Evolutionary conservation across 2,329 filamentous ascomycete species (phyloP).

Genomic region (Acrocalymma vagum): DNA sequence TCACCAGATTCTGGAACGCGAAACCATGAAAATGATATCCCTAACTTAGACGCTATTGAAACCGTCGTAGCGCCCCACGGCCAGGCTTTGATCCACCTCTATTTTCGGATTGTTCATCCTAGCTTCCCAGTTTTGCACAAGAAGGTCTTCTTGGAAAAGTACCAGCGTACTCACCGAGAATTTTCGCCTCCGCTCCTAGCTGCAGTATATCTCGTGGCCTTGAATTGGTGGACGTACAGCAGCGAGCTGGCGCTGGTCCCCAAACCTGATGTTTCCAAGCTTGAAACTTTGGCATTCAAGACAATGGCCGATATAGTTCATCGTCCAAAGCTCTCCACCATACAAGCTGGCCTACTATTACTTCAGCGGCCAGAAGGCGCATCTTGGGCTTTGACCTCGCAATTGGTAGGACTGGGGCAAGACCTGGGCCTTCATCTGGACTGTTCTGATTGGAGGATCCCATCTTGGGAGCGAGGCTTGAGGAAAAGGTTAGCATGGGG

Average conservation of each 20-base stretch:
- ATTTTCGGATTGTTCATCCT: conserved; percentile 72
- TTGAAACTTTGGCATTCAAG: conserved; percentile 46
- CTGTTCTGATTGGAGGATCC: conserved; percentile 69
- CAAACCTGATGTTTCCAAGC: conserved; percentile 50
- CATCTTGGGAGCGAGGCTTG: conserved; percentile 69
- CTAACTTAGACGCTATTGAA: conserved; percentile 74
- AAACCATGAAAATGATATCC: conserved; percentile 39
- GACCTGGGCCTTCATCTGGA: conserved; percentile 60
- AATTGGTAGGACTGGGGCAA: conserved; percentile 49
- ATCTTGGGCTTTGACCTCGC: conserved; percentile 42
- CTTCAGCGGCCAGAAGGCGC: conserved; percentile 46
- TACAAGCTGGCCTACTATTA: conserved; percentile 50
- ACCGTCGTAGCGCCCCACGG: conserved; percentile 75
- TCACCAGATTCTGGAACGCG: conserved; percentile 35
- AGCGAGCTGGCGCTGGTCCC: conserved; percentile 57
- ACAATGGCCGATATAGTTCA: conserved; percentile 47
- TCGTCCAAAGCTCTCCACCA: conserved; percentile 51
- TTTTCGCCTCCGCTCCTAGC: conserved; percentile 68
- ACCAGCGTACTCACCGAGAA: conserved; percentile 64
- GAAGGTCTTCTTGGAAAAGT: conserved; percentile 69
- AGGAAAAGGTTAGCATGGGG: conserved; percentile 71
- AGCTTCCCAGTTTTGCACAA: conserved; percentile 68
- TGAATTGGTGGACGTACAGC: conserved; percentile 69
- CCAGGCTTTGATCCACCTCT: conserved; percentile 74
- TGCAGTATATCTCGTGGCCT: conserved; percentile 69